These are phyloP conservation scores for Blakeslea trispora DNA, from an alignment of 371 early-diverging fungal genomes.

Conservation along the genomic window DNA sequence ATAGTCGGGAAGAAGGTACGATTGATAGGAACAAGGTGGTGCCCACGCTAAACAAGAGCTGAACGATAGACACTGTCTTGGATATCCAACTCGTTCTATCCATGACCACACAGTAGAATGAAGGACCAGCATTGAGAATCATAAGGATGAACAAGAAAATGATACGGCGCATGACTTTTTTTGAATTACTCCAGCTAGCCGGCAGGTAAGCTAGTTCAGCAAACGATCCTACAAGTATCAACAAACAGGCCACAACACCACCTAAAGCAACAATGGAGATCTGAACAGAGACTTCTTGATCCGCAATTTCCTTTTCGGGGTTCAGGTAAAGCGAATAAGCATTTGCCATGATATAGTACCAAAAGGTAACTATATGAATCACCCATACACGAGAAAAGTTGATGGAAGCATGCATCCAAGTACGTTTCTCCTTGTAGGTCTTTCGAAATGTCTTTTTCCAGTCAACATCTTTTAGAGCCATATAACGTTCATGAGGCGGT, in stretches of 20 bases:
- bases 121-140: conserved; percentile 67
- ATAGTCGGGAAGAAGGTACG: conserved; percentile 69
- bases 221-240: conserved; percentile 68
- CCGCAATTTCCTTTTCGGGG: conserved; percentile 41
- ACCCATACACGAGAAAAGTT: conserved; percentile 91
- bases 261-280: conserved; percentile 77
- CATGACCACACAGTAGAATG: conserved; percentile 61
- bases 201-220: conserved; percentile 76
- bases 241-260: conserved; percentile 70
- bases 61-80: conserved; percentile 64
- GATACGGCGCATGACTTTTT: conserved; percentile 62
- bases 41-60: conserved; percentile 66
- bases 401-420: conserved; percentile 82
- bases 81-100: conserved; percentile 51
- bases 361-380: conserved; percentile 81
- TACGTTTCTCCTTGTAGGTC: conserved; percentile 87
- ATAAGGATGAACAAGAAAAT: conserved; percentile 63
- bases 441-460: conserved; percentile 78
- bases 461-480: conserved; percentile 62
- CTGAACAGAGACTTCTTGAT: conserved; percentile 53
- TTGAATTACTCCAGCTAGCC: conserved; percentile 59
- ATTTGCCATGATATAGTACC: conserved; percentile 80
- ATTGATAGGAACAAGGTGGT: conserved; percentile 71
- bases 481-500: conserved; percentile 69
- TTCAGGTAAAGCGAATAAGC: conserved; percentile 68